These are phyloP conservation scores for Xylaria acuta DNA, from an alignment of 495 filamentous ascomycete genomes.

Conservation along the genomic window DNA sequence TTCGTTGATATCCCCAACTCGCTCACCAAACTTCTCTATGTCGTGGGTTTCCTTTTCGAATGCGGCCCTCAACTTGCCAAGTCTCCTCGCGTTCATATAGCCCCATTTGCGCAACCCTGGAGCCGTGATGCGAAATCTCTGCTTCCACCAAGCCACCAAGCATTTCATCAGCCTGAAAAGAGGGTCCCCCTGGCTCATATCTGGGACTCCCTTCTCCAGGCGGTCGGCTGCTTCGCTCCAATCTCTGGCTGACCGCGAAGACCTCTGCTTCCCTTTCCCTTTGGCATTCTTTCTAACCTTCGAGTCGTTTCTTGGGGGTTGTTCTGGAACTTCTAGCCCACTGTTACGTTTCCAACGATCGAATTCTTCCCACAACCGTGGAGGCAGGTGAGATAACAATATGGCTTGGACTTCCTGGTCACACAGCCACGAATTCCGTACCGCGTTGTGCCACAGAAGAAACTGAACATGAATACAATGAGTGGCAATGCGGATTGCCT, in stretches of 20 bases:
- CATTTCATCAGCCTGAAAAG: constrained; percentile 78
- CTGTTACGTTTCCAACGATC: constrained; percentile 74
- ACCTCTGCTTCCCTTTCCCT: constrained; percentile 48
- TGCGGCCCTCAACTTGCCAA: constrained; percentile 69
- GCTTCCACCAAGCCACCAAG: constrained; percentile 85
- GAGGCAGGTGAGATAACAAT: constrained; percentile 72
- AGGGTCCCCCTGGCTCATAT: constrained; percentile 82
- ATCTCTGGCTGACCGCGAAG: constrained; percentile 63
- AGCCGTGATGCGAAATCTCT: constrained; percentile 76
- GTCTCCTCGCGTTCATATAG: constrained; percentile 72
- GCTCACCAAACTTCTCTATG: constrained; percentile 73
- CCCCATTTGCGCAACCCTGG: constrained; percentile 88
- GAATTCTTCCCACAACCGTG: constrained; percentile 70
- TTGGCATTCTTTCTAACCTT: constrained; percentile 44
- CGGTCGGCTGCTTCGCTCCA: constrained; percentile 75
- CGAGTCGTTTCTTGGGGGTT: constrained; percentile 39
- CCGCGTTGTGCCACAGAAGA: constrained; percentile 84
- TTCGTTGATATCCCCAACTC: constrained; percentile 65
- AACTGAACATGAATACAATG: constrained; percentile 91
- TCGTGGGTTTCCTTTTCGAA: constrained; percentile 70
- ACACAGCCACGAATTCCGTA: constrained; percentile 87
- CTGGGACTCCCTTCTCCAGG: constrained; percentile 68
- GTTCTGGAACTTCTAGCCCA: constrained; percentile 61
- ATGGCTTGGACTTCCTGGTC: constrained; percentile 80
- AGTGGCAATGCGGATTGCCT: constrained; percentile 74